A percentile compares a stretch with the other conserved stretches of the same genome.
Evolutionary conservation across 2,329 filamentous ascomycete species (phyloP).

Genomic region (Rhexocercosporidium sp.): DNA sequence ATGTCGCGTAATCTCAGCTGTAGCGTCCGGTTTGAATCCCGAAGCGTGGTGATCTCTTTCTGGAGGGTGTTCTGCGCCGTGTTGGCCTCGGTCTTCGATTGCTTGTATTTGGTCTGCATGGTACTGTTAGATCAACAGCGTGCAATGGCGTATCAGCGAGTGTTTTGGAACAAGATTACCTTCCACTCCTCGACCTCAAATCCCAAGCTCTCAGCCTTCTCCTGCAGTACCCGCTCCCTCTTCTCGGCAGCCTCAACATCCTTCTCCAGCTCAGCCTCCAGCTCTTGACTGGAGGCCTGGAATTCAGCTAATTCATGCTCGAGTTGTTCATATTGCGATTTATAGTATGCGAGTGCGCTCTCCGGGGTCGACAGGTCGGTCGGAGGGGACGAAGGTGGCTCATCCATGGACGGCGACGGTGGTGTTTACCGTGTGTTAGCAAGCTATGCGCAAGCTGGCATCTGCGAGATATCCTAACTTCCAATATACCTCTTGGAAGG

Average conservation of each 20-base stretch:
- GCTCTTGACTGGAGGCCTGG: constrained; percentile 88
- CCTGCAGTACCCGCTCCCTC: constrained; percentile 81
- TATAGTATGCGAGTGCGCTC: constrained; percentile 92
- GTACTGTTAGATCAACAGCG: constrained; percentile 18
- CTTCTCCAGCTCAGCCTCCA: constrained; percentile 93
- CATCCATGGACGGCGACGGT: constrained; percentile 42
- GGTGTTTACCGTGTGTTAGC: constrained; percentile 24
- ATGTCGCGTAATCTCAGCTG: constrained; percentile 89
- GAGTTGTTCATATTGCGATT: constrained; percentile 90
- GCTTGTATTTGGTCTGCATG: constrained; percentile 87
- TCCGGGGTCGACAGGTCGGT: constrained; percentile 61
- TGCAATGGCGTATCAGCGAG: background rate
- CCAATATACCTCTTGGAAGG: constrained; percentile 17
- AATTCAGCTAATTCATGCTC: constrained; percentile 93
- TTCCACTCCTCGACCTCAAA: constrained; percentile 99
- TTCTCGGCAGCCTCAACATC: constrained; percentile 96
- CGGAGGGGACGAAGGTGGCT: constrained; percentile 67
- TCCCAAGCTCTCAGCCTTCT: constrained; percentile 81
- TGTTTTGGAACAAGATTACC: constrained; percentile 57
- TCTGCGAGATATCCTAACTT: constrained; percentile 23
- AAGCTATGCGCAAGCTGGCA: constrained; percentile 23
- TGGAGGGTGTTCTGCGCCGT: constrained; percentile 84
- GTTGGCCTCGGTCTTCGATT: constrained; percentile 88
- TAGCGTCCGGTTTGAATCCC: constrained; percentile 81
- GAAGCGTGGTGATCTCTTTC: constrained; percentile 92